These are phyloP conservation scores for Sclerotinia spermophila DNA, from an alignment of 2,329 filamentous ascomycete species.

Conservation along the genomic window DNA sequence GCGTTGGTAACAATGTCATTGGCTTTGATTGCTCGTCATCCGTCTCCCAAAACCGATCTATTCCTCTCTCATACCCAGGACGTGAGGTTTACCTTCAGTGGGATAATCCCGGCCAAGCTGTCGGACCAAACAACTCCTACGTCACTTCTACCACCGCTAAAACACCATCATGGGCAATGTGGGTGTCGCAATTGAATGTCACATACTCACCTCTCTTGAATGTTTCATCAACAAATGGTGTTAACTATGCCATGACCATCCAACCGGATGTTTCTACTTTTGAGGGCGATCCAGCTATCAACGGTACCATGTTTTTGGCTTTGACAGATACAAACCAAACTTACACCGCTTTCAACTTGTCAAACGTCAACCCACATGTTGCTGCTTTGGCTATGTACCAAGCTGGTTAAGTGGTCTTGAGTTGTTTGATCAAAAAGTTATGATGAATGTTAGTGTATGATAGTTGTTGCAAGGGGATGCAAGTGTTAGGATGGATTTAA, in stretches of 20 bases:
- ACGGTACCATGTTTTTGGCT: constrained; percentile 76
- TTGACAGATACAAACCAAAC: constrained; percentile 66
- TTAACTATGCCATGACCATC: constrained; percentile 49
- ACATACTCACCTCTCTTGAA: constrained; percentile 64
- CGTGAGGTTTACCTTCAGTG: constrained; percentile 68
- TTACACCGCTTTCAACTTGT: constrained; percentile 74
- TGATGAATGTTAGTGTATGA: neutral
- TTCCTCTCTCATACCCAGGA: constrained; percentile 71
- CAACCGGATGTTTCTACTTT: constrained; percentile 70
- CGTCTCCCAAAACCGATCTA: constrained; percentile 65
- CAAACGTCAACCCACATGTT: constrained; percentile 71
- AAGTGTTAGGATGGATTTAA: neutral
- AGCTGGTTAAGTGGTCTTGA: constrained; percentile 55
- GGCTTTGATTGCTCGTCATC: constrained; percentile 58
- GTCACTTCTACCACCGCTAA: constrained; percentile 60
- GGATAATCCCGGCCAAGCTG: constrained; percentile 63
- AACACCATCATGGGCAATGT: constrained; percentile 64
- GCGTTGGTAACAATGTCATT: constrained; percentile 52
- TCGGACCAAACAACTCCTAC: constrained; percentile 83
- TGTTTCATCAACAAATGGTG: constrained; percentile 41
- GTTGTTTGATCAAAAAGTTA: neutral
- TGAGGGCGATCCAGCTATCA: constrained; percentile 55
- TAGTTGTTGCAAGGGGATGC: neutral
- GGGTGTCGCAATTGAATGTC: constrained; percentile 73
- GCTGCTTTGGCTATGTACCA: constrained; percentile 72